These are phyloP conservation scores for Cadophora malorum DNA, from an alignment of 2,329 filamentous ascomycete species.

Conservation along the genomic window DNA sequence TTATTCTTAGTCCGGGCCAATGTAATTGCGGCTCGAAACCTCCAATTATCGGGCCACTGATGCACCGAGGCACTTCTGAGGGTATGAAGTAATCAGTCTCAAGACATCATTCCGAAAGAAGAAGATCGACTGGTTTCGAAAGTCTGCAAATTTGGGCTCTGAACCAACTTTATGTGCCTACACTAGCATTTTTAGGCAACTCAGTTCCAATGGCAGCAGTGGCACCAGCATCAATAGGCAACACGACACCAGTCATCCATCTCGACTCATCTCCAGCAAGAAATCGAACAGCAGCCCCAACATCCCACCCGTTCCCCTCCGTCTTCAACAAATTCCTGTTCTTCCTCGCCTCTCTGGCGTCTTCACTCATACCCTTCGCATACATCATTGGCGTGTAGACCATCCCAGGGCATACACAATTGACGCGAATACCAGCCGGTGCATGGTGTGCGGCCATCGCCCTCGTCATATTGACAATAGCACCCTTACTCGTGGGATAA, in stretches of 20 bases:
- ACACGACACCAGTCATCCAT: conserved; percentile 57
- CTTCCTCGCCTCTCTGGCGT: conserved; percentile 48
- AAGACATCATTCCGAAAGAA: too few species aligned
- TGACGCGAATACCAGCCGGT: conserved; percentile 56
- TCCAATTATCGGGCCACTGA: too few species aligned
- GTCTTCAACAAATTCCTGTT: conserved; percentile 59
- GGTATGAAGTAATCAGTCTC: too few species aligned
- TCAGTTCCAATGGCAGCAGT: not conserved
- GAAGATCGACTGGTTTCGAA: too few species aligned
- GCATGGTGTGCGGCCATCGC: conserved; percentile 63
- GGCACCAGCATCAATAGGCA: conserved; percentile 51
- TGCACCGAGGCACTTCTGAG: too few species aligned
- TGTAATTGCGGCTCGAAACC: too few species aligned
- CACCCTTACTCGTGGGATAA: conserved; percentile 56
- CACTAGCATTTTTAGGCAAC: not conserved
- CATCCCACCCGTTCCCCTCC: conserved; percentile 61
- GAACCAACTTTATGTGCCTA: not conserved
- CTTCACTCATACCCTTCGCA: conserved; percentile 49
- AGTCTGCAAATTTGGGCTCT: not conserved
- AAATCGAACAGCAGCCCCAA: conserved; percentile 52
- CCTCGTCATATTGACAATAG: conserved; percentile 60
- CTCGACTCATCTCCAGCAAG: conserved; percentile 58
- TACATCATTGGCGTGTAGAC: conserved; percentile 55
- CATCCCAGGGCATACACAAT: conserved; percentile 62
- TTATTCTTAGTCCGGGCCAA: not conserved